Percentiles rank a stretch among this genome's conserved stretches.
Conservation (phyloP, 495 filamentous ascomycete genomes). For the Penicillium daleae region DNA sequence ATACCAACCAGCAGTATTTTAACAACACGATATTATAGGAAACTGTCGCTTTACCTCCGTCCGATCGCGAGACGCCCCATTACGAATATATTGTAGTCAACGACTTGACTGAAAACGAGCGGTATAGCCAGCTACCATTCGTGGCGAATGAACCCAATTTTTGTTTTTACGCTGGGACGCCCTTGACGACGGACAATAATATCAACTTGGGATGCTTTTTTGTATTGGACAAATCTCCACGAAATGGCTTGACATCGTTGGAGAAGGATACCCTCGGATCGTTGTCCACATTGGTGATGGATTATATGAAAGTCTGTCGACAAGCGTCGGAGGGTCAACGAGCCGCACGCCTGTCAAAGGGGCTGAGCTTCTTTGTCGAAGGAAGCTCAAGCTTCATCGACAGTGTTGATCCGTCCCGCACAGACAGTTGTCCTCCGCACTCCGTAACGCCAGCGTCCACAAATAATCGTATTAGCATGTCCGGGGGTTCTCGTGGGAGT, state of each 20-base stretch:
- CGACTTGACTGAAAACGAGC: conserved; percentile 45
- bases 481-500: conserved; percentile 33
- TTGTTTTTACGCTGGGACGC: conserved; percentile 54
- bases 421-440: conserved; percentile 25
- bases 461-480: conserved; percentile 33
- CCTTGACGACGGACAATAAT: conserved; percentile 65
- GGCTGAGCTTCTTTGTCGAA: conserved; percentile 67
- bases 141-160: conserved; percentile 47
- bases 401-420: conserved; percentile 30
- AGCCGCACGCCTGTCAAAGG: conserved; percentile 61
- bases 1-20: background rate
- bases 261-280: conserved; percentile 49
- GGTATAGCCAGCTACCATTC: conserved; percentile 46
- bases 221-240: conserved; percentile 58
- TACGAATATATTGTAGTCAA: conserved; percentile 43
- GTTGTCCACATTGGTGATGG: conserved; percentile 62
- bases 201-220: conserved; percentile 75
- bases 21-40: conserved; percentile 17
- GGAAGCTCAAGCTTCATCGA: conserved; percentile 51
- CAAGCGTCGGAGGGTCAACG: conserved; percentile 61
- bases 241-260: conserved; percentile 34
- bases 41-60: conserved; percentile 43
- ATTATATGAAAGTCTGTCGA: conserved; percentile 61
- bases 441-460: conserved; percentile 34
- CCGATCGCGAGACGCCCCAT: conserved; percentile 27